Evolutionary conservation across 2,329 filamentous ascomycete genomes (phyloP).

Genomic region (Fusarium duplospermum): DNA sequence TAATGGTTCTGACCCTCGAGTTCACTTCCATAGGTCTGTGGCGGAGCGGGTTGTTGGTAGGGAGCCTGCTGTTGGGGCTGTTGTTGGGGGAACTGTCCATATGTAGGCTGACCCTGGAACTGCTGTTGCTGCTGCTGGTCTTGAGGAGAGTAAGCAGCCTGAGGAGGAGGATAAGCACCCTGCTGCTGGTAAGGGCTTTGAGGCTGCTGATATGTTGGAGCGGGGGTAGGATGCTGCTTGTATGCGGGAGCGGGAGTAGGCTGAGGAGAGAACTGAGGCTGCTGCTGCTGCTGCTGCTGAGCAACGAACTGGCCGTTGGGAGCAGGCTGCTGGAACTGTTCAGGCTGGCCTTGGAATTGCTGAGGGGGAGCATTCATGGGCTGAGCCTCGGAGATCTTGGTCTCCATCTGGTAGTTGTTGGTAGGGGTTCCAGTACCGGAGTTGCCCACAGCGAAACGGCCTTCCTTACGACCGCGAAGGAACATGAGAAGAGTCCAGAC

Average conservation of each 20-base stretch:
- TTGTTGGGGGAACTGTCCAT: constrained; percentile 39
- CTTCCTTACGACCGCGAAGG: constrained; percentile 52
- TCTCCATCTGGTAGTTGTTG: constrained; percentile 50
- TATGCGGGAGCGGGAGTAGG: constrained; percentile 11
- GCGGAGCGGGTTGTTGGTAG: constrained; percentile 30
- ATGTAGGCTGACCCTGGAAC: constrained; percentile 28
- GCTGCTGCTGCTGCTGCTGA: constrained; percentile 26
- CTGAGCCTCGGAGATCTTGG: constrained; percentile 45
- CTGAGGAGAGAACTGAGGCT: constrained; percentile 27
- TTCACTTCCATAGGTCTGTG: constrained; percentile 26
- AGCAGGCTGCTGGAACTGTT: constrained; percentile 21
- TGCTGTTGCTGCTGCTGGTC: constrained; percentile 10
- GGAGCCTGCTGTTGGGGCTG: constrained; percentile 26
- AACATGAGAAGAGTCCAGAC: constrained; percentile 51
- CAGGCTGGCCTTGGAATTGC: constrained; percentile 8
- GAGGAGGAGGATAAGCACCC: constrained; percentile 41
- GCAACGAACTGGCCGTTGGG: constrained; percentile 10
- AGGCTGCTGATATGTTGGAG: not conserved
- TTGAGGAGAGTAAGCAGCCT: constrained; percentile 37
- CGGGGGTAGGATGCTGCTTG: constrained; percentile 8
- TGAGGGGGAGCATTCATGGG: constrained; percentile 17
- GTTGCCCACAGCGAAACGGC: constrained; percentile 46
- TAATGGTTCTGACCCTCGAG: constrained; percentile 30
- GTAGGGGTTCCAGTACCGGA: constrained; percentile 18
- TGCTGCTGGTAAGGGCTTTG: constrained; percentile 47